Conservation (phyloP, 2,329 filamentous ascomycete species). For the Sphaerulina populicola region DNA sequence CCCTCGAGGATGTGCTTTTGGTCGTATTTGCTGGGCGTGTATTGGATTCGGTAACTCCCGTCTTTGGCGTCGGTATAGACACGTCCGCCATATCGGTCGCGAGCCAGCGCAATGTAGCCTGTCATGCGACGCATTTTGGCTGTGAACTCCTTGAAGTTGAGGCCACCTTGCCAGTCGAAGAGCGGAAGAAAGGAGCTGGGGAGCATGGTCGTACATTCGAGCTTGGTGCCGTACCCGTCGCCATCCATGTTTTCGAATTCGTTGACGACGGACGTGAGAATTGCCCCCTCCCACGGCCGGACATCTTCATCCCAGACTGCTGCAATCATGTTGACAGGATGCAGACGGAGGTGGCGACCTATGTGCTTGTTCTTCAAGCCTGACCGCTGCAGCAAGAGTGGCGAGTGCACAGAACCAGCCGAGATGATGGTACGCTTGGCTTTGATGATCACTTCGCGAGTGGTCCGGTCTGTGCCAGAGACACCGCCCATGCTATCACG, state of each 20-base stretch:
- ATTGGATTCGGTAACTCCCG: constrained; percentile 59
- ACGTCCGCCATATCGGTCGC: constrained; percentile 66
- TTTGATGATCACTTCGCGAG: constrained; percentile 59
- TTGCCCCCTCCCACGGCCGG: constrained; percentile 58
- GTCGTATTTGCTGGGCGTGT: constrained; percentile 64
- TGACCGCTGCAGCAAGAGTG: constrained; percentile 66
- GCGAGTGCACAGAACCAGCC: constrained; percentile 66
- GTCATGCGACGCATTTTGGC: constrained; percentile 61
- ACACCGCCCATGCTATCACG: constrained; percentile 56
- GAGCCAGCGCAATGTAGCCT: constrained; percentile 63
- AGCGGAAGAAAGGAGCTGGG: constrained; percentile 57
- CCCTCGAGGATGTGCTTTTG: constrained; percentile 63
- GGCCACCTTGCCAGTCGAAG: constrained; percentile 58
- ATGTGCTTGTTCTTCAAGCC: constrained; percentile 75
- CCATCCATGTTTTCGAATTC: constrained; percentile 75
- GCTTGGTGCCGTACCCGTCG: constrained; percentile 70
- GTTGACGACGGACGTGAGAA: constrained; percentile 68
- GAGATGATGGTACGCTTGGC: constrained; percentile 77
- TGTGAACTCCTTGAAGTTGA: constrained; percentile 64
- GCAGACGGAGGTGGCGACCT: constrained; percentile 71
- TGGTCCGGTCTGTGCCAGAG: constrained; percentile 44
- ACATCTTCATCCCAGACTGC: constrained; percentile 63
- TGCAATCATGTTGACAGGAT: constrained; percentile 54
- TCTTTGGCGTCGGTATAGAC: constrained; percentile 62
- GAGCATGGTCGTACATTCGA: constrained; percentile 70